Base-by-base conservation (phyloP, 495 filamentous ascomycete genomes). In the Astrothelium subdiscretum region DNA sequence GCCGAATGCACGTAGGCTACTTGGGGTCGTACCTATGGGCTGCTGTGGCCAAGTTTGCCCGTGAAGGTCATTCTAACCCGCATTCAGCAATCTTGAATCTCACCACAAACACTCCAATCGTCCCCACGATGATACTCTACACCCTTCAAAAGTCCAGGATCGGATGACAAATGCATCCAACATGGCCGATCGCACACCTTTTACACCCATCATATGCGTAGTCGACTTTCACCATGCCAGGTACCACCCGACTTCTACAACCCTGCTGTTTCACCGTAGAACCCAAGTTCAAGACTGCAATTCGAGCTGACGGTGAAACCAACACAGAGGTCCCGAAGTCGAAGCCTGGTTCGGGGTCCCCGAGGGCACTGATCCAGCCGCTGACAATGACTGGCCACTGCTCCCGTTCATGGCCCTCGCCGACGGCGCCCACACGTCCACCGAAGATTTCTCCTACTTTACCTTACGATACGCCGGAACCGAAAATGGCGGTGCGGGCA, bases 381-480 rank as follows among this genome's bases (percentile, higher is more conserved):
- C 69, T 42, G 90, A 94, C 62, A 91, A 94, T 80, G 91, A 95
- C 71, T 98, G 94, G 94, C 80, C 84, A 5, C 76, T 96, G 63
- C 79, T 98, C 57, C 94, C 94, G 0, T 98, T 97, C 75, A 96
- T 97, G 89, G 94, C 92, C n/a, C 76, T 98, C 65, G 90, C 89
- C 32, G 94, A 98, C 73, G 94, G 94, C 31, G 94, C 94, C 40
- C 94, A 98, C 76, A 81, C 90, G 42, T 83, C 88, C 10, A 86
- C 85, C 27, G 94, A 98, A 73, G 94, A 97, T 73, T 97, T 97
- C 79, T 96, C 91, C 59, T 98, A 97, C 77, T 98, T 98, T 75
- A 97, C 95, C 15, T 86, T 98, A 42, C 10, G 42, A 32, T 83
- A 81, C 32, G 71, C 75, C 40, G 74, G 73, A 4, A 60, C 38